Evolutionary conservation across 1,284 basidiomycete genomes (phyloP), one percentile per base, ranked within the genome.

Genomic region (Ceratobasidium sp.): DNA sequence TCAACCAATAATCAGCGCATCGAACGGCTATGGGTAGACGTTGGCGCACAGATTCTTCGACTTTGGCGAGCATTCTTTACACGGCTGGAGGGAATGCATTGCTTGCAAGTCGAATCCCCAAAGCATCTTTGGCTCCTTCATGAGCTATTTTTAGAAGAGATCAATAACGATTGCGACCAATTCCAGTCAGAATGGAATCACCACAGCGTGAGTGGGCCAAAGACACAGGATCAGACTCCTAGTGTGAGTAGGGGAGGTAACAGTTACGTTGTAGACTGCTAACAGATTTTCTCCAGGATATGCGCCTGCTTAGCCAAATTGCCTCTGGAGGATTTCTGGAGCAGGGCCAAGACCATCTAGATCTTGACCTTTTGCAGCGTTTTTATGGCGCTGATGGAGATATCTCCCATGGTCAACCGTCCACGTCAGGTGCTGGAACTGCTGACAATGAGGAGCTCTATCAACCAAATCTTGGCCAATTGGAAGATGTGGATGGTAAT

Each of bases 81-180:
- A 0, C 81, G 83, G 0, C 82, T 88, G 0, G 86, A 86, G 73
- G 46, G 80, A 0, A 73, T 83, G 0, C 87, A 88, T 79, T 38
- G 70, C 0, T 83, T 89, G 0, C 80, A 87, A 41, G 57, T 79
- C 0, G 44, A 75, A 0, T 82, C 86, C 41, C 77, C 82, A 0
- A 1, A 77, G 0, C 87, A 89, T 79, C 73, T 87, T 0, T 88
- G 88, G 88, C 83, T 88, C 0, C 79, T 88, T 0, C 87, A 88
- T 65, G 50, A 66, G 12, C 81, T 88, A 0, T 89, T 88, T 77
- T 82, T 88, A 1, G 78, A 81, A 4, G 46, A 66, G 0, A 85
- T 89, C 33, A 86, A 88, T 48, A 27, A 65, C 0, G 86, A 88
- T 76, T 87, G 86, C 67, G 3, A 82, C 3, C 64, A 76, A 1